A percentile compares a stretch with the other conserved stretches of the same genome.
Conservation (phyloP, 192 early-diverging fungal genomes). For the Linnemannia elongata region DNA sequence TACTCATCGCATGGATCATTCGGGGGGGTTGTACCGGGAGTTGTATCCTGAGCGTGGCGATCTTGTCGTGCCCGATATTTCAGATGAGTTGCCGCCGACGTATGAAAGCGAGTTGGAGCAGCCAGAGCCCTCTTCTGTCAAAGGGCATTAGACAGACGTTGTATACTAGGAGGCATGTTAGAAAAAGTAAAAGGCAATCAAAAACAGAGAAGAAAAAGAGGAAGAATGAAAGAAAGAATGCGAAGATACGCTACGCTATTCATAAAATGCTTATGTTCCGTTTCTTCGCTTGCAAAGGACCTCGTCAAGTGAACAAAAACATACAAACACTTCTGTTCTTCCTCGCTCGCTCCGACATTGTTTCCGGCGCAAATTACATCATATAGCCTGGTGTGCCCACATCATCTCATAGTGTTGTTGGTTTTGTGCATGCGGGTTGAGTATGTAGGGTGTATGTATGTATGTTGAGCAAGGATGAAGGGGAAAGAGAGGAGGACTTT, state of each 20-base stretch:
- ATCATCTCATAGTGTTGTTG: too few relatives aligned
- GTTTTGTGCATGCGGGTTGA: neutral
- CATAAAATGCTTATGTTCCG: neutral
- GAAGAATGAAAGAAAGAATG: neutral
- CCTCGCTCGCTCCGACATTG: neutral
- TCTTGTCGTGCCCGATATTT: constrained; percentile 9
- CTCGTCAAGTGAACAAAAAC: neutral
- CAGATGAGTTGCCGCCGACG: constrained; percentile 15
- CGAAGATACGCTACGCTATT: neutral
- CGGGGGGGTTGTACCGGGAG: neutral
- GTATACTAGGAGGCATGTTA: neutral
- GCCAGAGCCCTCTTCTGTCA: neutral
- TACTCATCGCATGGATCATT: constrained; percentile 11
- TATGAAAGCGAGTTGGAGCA: constrained; percentile 7
- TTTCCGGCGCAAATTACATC: neutral
- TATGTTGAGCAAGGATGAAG: neutral
- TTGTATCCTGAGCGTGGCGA: constrained; percentile 15
- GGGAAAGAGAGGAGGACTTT: neutral
- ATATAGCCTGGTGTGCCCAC: neutral
- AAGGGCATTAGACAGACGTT: neutral
- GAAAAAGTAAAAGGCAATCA: neutral
- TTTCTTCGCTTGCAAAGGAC: neutral
- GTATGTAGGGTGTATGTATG: neutral
- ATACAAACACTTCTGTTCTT: neutral
- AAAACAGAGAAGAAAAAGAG: neutral